Conservation (phyloP, 140 eudicot species). For the Eryngium alpinum region DNA sequence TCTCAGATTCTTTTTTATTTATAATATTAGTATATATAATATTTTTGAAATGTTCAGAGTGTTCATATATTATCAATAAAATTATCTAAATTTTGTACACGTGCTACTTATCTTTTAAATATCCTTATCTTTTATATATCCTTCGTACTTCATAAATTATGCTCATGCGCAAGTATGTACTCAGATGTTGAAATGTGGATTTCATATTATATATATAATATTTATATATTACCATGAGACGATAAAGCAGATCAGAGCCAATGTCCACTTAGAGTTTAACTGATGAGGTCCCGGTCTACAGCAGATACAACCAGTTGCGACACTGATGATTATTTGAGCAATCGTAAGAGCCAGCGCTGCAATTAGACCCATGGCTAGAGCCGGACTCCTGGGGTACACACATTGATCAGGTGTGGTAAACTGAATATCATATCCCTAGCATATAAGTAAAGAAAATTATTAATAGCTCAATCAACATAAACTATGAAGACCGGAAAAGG, state of each 20-base stretch:
- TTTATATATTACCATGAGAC: slow-evolving; percentile 43
- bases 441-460: background rate
- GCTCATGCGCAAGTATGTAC: too few relatives aligned
- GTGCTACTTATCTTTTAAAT: too few relatives aligned
- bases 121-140: too few relatives aligned
- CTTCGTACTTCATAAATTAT: too few relatives aligned
- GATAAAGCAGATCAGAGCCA: slow-evolving; percentile 36
- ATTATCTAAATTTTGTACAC: too few relatives aligned
- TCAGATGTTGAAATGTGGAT: too few relatives aligned
- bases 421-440: slow-evolving; percentile 36
- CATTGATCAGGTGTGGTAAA: slow-evolving; percentile 30
- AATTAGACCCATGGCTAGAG: slow-evolving; percentile 42
- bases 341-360: slow-evolving; percentile 46
- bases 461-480: background rate
- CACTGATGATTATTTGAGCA: slow-evolving; percentile 39
- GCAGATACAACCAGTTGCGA: slow-evolving; percentile 44
- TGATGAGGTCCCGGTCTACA: slow-evolving; percentile 42
- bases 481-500: background rate
- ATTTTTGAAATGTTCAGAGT: too few relatives aligned
- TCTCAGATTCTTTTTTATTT: too few relatives aligned
- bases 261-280: slow-evolving; percentile 31
- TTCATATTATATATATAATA: too few relatives aligned
- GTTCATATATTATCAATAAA: too few relatives aligned
- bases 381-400: slow-evolving; percentile 51
- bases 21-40: too few relatives aligned